These are phyloP conservation scores for Sporothrix pseudoabietina DNA, from an alignment of 2,329 filamentous ascomycete genomes.

Conservation along the genomic window DNA sequence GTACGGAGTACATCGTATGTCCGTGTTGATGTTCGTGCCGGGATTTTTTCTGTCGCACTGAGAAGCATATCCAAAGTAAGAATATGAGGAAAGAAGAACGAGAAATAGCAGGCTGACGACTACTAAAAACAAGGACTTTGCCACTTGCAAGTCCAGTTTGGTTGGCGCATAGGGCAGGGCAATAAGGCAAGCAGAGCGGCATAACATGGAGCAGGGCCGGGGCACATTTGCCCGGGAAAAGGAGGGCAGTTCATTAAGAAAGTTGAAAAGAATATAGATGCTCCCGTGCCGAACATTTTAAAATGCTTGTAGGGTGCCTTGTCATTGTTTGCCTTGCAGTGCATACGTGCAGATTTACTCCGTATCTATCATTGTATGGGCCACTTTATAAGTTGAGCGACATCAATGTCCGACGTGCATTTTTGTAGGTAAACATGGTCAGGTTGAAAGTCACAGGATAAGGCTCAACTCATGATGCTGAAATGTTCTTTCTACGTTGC, in stretches of 20 bases:
- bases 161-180: not conserved
- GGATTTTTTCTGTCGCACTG: not conserved
- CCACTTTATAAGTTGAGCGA: not conserved
- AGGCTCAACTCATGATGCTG: not conserved
- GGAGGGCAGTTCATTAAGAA: conserved; percentile 2
- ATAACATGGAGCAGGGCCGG: conserved; percentile 4
- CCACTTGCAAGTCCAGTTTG: conserved; percentile 15
- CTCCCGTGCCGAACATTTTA: conserved; percentile 11
- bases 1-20: too few species aligned
- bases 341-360: not conserved
- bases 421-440: not conserved
- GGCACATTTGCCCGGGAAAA: conserved; percentile 14
- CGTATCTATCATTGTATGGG: not conserved
- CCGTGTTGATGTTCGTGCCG: not conserved
- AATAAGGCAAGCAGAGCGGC: not conserved
- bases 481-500: not conserved
- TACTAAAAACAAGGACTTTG: not conserved
- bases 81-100: not conserved
- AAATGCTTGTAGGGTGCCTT: not conserved
- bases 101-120: not conserved
- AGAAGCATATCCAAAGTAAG: conserved; percentile 2
- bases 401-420: not conserved
- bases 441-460: not conserved
- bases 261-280: not conserved
- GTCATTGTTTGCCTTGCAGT: not conserved